Evolutionary conservation across 495 filamentous ascomycete genomes (phyloP), one percentile per base, ranked within the genome.

Genomic region (Cudoniella acicularis): DNA sequence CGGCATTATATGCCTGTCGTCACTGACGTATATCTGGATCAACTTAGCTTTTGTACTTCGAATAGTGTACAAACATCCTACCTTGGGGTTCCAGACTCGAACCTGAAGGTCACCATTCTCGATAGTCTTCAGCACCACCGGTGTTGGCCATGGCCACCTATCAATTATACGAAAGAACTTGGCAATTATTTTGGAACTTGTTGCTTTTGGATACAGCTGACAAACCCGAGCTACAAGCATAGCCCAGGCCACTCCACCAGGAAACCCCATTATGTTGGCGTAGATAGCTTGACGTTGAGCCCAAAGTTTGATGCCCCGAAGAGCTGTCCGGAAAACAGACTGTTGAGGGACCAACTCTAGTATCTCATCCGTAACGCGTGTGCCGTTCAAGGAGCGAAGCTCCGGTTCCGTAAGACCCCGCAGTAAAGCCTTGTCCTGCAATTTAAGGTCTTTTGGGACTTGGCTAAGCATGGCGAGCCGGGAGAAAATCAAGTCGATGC

Each of bases 171-270:
- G 76, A 75, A 98, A 98, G 81, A 98, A 98, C 72, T 96, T 96
- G 66, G 79, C 78, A 24, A 98, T 85, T 26, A 98, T 84, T 16
- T 89, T 84, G 13, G 92, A 87, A 40, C 87, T 89, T 9, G 88
- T 88, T 16, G 95, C 94, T 68, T 89, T 90, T 16, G 94, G 94
- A 74, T 97, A 98, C n/a, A 98, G 78, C 70, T 98, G 94, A 69
- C 94, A 98, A 47, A 98, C 90, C 58, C 94, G 79, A 21, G 94
- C 94, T 18, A 98, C 92, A 64, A 98, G 77, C 87, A 98, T 96
- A 25, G 93, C 94, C 90, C 92, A 98, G 18, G 94, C 94, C 49
- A 98, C 91, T 73, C 94, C 94, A 57, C 94, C 94, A 10, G 94
- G 95, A 63, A 92, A 98, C 16, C 94, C 94, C 56, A 96, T 90